These are phyloP conservation scores for Sequoia sempervirens DNA, from an alignment of 75 land plant genomes.

Conservation along the genomic window DNA sequence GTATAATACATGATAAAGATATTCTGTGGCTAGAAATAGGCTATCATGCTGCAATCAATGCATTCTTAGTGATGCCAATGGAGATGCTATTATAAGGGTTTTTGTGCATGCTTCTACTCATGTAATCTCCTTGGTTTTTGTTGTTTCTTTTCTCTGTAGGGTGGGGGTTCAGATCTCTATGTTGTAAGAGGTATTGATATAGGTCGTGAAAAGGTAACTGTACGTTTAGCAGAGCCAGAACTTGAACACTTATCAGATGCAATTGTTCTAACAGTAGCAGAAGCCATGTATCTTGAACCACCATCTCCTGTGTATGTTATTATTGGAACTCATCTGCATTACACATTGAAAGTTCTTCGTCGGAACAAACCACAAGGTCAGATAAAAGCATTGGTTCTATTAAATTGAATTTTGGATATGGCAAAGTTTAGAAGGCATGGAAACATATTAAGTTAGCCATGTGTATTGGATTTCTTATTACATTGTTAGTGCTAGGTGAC, in stretches of 20 bases:
- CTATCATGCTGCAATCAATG: background rate
- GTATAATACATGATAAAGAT: background rate
- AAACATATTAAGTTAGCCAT: background rate
- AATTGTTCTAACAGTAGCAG: slow-evolving; percentile 88
- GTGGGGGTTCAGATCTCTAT: slow-evolving; percentile 76
- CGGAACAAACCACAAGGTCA: slow-evolving; percentile 68
- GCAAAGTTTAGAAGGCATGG: background rate
- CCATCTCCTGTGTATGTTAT: slow-evolving; percentile 88
- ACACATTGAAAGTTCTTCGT: slow-evolving; percentile 70
- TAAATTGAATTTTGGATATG: background rate
- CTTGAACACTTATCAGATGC: slow-evolving; percentile 58
- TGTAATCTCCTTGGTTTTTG: background rate
- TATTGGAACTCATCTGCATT: slow-evolving; percentile 63
- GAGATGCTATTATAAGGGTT: background rate
- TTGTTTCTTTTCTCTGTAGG: slow-evolving; percentile 41
- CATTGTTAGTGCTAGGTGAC: background rate
- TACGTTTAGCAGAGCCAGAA: slow-evolving; percentile 58
- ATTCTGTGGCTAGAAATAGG: background rate
- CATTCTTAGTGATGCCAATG: slow-evolving; percentile 1
- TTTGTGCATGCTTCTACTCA: slow-evolving; percentile 6
- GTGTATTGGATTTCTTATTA: background rate
- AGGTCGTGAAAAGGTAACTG: slow-evolving; percentile 87
- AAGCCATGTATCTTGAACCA: slow-evolving; percentile 91
- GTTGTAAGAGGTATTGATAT: slow-evolving; percentile 83
- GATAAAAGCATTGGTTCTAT: background rate